A percentile compares a stretch with the other conserved stretches of the same genome.
Evolutionary conservation across 2,329 filamentous ascomycete species (phyloP).

Genomic region (Seiridium unicorne): DNA sequence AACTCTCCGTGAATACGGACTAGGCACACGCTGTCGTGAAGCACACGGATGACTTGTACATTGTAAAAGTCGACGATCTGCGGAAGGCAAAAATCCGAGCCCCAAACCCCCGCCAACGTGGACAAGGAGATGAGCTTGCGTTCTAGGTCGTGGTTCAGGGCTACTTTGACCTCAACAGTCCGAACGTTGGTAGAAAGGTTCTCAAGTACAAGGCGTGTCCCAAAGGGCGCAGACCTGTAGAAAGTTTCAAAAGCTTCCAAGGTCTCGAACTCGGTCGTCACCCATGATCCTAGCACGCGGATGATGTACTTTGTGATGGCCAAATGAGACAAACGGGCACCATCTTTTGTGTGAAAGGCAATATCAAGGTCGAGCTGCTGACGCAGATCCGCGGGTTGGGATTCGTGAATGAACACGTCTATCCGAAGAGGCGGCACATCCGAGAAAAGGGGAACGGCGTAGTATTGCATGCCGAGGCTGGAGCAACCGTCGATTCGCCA

Average conservation of each 20-base stretch:
- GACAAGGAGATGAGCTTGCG: conserved; percentile 45
- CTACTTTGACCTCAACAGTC: conserved; percentile 44
- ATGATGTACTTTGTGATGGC: conserved; percentile 54
- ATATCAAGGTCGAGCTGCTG: conserved; percentile 46
- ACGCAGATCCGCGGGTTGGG: conserved; percentile 40
- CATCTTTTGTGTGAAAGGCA: conserved; percentile 56
- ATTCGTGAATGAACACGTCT: conserved; percentile 57
- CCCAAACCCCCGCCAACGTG: conserved; percentile 43
- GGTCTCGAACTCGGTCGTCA: conserved; percentile 29
- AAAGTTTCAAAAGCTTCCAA: conserved; percentile 25
- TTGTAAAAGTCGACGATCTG: conserved; percentile 46
- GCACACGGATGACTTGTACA: conserved; percentile 49
- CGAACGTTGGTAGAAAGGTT: conserved; percentile 46
- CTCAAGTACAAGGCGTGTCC: conserved; percentile 54
- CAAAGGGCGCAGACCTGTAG: conserved; percentile 53
- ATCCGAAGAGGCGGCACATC: conserved; percentile 49
- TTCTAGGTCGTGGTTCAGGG: conserved; percentile 52
- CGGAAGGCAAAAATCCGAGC: conserved; percentile 37
- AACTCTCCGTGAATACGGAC: conserved; percentile 40
- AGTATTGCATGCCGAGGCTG: conserved; percentile 57
- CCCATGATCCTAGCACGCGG: conserved; percentile 53
- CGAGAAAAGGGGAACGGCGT: conserved; percentile 51
- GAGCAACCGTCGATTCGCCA: conserved; percentile 62
- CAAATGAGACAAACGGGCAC: conserved; percentile 42
- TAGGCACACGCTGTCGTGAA: conserved; percentile 60